phyloP scores from a whole-genome alignment of 1,284 basidiomycete genomes.

The Papiliotrema flavescens region DNA sequence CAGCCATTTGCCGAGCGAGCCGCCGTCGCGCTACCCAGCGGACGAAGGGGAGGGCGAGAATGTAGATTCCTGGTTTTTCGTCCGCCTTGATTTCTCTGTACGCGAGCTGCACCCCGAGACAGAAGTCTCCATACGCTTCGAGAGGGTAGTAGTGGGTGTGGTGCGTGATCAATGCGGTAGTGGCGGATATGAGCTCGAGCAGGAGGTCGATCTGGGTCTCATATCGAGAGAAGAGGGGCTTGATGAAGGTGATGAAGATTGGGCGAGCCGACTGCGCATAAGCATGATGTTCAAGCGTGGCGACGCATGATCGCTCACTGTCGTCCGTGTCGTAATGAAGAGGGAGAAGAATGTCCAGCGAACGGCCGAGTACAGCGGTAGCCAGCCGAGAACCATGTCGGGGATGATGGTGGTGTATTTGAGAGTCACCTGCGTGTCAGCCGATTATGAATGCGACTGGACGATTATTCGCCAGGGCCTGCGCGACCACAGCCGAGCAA shows the following conservation, averaged over 20 bases:
- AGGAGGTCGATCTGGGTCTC: not conserved
- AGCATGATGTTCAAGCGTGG: not conserved
- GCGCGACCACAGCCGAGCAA: no score
- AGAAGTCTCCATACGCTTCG: no score
- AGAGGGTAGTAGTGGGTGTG: no score
- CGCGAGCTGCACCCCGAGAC: no score
- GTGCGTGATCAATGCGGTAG: not conserved
- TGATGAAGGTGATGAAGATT: not conserved
- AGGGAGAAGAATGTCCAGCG: slow-evolving; percentile 16
- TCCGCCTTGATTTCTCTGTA: no score
- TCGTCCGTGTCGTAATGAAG: slow-evolving; percentile 20
- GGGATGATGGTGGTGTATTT: slow-evolving; percentile 7
- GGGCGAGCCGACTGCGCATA: no score
- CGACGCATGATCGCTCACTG: not conserved
- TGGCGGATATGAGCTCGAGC: not conserved
- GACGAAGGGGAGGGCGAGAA: not conserved
- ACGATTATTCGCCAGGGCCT: no score
- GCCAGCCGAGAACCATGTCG: slow-evolving; percentile 27
- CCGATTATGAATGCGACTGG: not conserved
- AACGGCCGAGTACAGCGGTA: slow-evolving; percentile 35
- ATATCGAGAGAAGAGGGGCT: not conserved
- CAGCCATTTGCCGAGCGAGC: no score
- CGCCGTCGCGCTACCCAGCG: not conserved
- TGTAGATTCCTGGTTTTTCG: not conserved
- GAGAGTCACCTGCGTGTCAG: slow-evolving; percentile 14